Conservation (phyloP, 2,329 filamentous ascomycete species). For the Westerdykella aurantiaca region DNA sequence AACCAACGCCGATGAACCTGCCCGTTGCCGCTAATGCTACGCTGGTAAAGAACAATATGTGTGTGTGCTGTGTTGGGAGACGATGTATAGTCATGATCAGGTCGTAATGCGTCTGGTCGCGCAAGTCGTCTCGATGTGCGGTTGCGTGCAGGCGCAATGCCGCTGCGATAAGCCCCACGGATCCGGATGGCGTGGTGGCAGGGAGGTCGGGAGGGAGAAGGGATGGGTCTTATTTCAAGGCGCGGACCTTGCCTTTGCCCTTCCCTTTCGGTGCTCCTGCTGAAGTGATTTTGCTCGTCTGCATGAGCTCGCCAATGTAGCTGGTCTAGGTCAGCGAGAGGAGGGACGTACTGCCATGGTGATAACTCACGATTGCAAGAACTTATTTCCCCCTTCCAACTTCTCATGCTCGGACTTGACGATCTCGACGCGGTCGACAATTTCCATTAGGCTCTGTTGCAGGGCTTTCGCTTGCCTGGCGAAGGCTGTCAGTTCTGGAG, state of each 20-base stretch:
- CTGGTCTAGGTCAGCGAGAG: constrained; percentile 44
- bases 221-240: constrained; percentile 33
- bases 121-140: constrained; percentile 28
- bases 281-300: constrained; percentile 58
- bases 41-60: constrained; percentile 26
- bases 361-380: constrained; percentile 63
- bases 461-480: constrained; percentile 77
- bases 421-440: constrained; percentile 90
- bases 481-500: constrained; percentile 18
- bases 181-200: constrained; percentile 10
- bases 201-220: constrained; percentile 12
- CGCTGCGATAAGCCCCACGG: constrained; percentile 19
- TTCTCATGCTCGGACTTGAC: constrained; percentile 95
- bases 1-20: constrained; percentile 25
- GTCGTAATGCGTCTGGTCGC: constrained; percentile 25
- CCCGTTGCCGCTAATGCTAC: constrained; percentile 33
- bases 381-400: constrained; percentile 93
- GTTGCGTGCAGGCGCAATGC: constrained; percentile 22
- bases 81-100: constrained; percentile 30
- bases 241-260: constrained; percentile 36
- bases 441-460: constrained; percentile 81
- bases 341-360: not conserved
- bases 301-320: constrained; percentile 95
- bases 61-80: constrained; percentile 17
- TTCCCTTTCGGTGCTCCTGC: constrained; percentile 50